Conservation (phyloP, 768 basidiomycete genomes). For the Hygrophorus pudorinus region DNA sequence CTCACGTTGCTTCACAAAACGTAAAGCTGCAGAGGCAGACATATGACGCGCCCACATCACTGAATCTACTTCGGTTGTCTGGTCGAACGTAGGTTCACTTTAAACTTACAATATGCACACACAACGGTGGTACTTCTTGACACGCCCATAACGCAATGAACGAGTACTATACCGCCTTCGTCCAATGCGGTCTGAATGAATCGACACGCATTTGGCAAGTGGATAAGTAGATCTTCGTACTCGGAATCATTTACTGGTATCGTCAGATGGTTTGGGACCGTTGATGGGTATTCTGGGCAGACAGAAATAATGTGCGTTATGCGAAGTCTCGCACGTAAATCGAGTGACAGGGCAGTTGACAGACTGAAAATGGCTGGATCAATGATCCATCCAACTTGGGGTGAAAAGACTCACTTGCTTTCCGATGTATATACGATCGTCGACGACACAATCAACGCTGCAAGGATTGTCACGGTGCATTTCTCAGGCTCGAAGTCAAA, state of each 20-base stretch:
- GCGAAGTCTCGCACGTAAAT: constrained; percentile 21
- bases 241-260: constrained; percentile 36
- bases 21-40: constrained; percentile 33
- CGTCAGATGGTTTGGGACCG: constrained; percentile 27
- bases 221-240: constrained; percentile 49
- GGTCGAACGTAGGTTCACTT: background rate
- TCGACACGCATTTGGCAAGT: constrained; percentile 44
- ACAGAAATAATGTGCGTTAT: constrained; percentile 50
- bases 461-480: too few relatives aligned
- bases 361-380: constrained; percentile 18
- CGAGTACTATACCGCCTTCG: constrained; percentile 45
- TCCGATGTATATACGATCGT: constrained; percentile 31
- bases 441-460: constrained; percentile 20
- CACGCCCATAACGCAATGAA: constrained; percentile 68
- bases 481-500: background rate
- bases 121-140: constrained; percentile 58
- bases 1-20: constrained; percentile 39
- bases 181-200: constrained; percentile 56
- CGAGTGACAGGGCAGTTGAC: constrained; percentile 23
- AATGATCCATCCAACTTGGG: background rate
- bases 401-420: constrained; percentile 24
- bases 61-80: constrained; percentile 9
- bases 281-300: constrained; percentile 43
- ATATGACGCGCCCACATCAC: constrained; percentile 42
- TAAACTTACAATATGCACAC: constrained; percentile 41